A percentile compares a stretch with the other conserved stretches of the same genome.
These are phyloP conservation scores for Lactifluus rugatus DNA, from an alignment of 768 basidiomycete genomes.

Conservation along the genomic window DNA sequence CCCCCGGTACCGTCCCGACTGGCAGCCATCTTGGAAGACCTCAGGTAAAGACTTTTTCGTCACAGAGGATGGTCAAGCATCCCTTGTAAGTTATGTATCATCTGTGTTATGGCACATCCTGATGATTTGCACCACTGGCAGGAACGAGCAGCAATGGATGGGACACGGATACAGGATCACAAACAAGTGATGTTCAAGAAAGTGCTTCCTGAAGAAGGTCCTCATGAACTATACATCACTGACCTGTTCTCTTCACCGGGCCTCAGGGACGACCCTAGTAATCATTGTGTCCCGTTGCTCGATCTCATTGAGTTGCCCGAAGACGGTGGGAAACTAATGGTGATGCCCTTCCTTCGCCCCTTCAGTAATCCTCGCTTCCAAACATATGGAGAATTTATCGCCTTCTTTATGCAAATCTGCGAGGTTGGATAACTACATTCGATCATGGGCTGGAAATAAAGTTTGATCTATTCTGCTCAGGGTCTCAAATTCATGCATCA, in stretches of 20 bases:
- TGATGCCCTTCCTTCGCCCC: constrained; percentile 14
- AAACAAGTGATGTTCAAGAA: constrained; percentile 17
- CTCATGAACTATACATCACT: constrained; percentile 1
- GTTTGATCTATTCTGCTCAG: neutral
- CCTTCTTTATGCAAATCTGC: constrained; percentile 13
- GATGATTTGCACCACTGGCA: neutral
- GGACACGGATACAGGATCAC: constrained; percentile 6
- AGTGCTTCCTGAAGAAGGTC: neutral
- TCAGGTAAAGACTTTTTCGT: neutral
- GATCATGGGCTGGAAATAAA: neutral
- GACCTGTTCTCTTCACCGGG: neutral
- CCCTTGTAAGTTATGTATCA: neutral
- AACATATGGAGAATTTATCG: constrained; percentile 13
- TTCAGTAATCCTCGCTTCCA: constrained; percentile 13
- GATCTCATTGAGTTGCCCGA: neutral
- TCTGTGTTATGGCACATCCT: neutral
- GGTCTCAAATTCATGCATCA: constrained; percentile 8
- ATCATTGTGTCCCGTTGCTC: constrained; percentile 13
- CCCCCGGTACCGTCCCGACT: constrained; percentile 1
- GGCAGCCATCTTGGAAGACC: constrained; percentile 3
- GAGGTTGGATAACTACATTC: neutral
- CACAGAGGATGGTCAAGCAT: neutral
- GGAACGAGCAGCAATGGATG: constrained; percentile 10
- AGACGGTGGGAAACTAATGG: neutral
- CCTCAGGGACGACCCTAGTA: neutral